Evolutionary conservation across 352 stramenopile species (phyloP).

Genomic region (Phytophthora ohioensis): DNA sequence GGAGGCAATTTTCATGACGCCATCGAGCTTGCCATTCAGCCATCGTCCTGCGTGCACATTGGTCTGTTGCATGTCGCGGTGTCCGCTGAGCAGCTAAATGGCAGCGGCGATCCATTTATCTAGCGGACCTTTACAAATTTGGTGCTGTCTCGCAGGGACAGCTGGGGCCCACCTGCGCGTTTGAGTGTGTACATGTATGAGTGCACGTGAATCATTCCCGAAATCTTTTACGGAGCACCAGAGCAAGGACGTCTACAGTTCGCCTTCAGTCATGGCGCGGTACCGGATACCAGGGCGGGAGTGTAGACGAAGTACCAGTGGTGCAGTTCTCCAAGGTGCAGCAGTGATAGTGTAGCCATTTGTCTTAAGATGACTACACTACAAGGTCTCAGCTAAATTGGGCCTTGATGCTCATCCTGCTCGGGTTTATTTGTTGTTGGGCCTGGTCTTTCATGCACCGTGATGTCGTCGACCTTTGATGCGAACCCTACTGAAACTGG

Average conservation of each 20-base stretch:
- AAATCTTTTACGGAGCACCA: conserved; percentile 1
- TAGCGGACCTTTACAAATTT: conserved; percentile 12
- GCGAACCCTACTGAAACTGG: neutral
- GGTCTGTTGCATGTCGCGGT: neutral
- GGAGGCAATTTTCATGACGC: conserved; percentile 2
- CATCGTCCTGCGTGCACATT: conserved; percentile 1
- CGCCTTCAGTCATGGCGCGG: neutral
- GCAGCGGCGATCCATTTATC: neutral
- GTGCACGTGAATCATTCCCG: neutral
- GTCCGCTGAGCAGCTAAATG: neutral
- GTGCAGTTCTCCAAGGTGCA: neutral
- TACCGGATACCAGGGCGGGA: neutral
- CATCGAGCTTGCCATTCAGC: neutral
- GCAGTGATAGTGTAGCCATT: conserved; percentile 9
- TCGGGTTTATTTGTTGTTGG: neutral
- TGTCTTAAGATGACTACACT: conserved; percentile 21
- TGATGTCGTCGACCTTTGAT: conserved; percentile 14
- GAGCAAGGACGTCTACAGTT: conserved; percentile 3
- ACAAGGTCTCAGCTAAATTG: conserved; percentile 18
- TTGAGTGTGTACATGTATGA: neutral
- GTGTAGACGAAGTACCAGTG: neutral
- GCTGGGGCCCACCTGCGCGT: conserved; percentile 9
- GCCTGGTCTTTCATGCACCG: neutral
- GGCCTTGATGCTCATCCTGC: neutral
- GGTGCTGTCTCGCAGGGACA: conserved; percentile 9